phyloP scores from a whole-genome alignment of 202 grass and related monocot species.

The Panicum hallii region DNA sequence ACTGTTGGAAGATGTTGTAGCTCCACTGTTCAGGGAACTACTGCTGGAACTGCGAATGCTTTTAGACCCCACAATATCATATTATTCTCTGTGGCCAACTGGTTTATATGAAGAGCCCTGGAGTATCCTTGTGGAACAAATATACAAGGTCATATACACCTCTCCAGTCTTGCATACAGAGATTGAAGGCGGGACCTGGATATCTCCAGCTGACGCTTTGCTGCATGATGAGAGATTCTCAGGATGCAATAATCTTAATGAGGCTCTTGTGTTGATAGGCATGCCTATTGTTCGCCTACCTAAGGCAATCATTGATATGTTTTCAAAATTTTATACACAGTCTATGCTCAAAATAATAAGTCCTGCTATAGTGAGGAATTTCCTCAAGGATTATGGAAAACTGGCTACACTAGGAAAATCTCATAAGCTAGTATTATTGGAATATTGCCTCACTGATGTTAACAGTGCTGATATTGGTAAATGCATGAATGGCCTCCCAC shows the following conservation, averaged over 20 bases:
- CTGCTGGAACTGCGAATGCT: constrained; percentile 62
- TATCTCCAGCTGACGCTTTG: constrained; percentile 74
- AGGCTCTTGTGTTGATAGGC: constrained; percentile 71
- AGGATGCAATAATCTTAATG: constrained; percentile 71
- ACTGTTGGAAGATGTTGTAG: constrained; percentile 81
- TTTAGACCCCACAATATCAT: constrained; percentile 54
- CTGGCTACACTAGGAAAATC: constrained; percentile 62
- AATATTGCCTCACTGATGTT: constrained; percentile 85
- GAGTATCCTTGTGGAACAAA: constrained; percentile 80
- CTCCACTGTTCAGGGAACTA: constrained; percentile 85
- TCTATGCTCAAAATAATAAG: constrained; percentile 60
- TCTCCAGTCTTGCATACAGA: constrained; percentile 81
- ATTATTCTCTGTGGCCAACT: constrained; percentile 96
- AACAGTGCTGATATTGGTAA: constrained; percentile 65
- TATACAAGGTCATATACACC: constrained; percentile 73
- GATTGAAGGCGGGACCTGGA: constrained; percentile 73
- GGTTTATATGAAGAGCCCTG: constrained; percentile 90
- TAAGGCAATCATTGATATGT: constrained; percentile 63
- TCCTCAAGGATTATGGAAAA: constrained; percentile 63
- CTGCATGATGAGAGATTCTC: constrained; percentile 79
- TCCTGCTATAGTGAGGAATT: constrained; percentile 72
- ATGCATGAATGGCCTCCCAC: constrained; percentile 73
- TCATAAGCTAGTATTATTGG: constrained; percentile 77
- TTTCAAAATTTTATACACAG: constrained; percentile 64
- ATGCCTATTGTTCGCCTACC: constrained; percentile 76